Percentiles rank a stretch among this genome's conserved stretches.
These are phyloP conservation scores for Alternaria viburni DNA, from an alignment of 2,329 filamentous ascomycete species.

Conservation along the genomic window DNA sequence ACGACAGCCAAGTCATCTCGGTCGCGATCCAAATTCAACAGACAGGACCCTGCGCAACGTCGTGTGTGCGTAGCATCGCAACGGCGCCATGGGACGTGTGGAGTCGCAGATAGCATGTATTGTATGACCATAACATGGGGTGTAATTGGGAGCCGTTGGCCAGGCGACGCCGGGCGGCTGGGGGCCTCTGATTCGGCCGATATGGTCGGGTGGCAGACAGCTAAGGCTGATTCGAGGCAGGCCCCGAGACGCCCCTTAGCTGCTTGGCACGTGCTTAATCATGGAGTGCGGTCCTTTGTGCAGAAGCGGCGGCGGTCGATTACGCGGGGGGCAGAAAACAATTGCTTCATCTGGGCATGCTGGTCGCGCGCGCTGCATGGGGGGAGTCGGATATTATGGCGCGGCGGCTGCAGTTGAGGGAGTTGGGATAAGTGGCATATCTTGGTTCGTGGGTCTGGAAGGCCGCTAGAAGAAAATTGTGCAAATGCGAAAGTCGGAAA, in stretches of 20 bases:
- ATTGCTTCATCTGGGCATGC: conserved; percentile 6
- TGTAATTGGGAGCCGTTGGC: conserved; percentile 22
- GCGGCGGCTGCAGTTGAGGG: conserved; percentile 1
- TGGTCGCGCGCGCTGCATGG: conserved; percentile 6
- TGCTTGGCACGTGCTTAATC: conserved; percentile 17
- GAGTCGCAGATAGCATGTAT: conserved; percentile 11
- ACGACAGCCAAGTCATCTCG: background rate
- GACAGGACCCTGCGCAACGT: conserved; percentile 15
- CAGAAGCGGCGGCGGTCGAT: conserved; percentile 18
- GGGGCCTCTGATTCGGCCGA: conserved; percentile 19
- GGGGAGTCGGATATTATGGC: conserved; percentile 5
- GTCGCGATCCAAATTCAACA: background rate
- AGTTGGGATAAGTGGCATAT: conserved; percentile 2
- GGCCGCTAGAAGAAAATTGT: conserved; percentile 27
- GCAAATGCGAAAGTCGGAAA: conserved; percentile 11
- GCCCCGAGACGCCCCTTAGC: conserved; percentile 17
- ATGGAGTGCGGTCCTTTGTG: conserved; percentile 14
- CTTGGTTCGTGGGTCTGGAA: conserved; percentile 19
- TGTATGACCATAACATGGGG: conserved; percentile 17
- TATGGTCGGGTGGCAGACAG: conserved; percentile 7
- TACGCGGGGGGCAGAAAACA: conserved; percentile 16
- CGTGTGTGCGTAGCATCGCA: conserved; percentile 1
- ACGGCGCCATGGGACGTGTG: conserved; percentile 11
- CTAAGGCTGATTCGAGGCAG: conserved; percentile 19
- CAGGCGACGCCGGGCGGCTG: conserved; percentile 16